Evolutionary conservation across 305 asterid genomes (phyloP).

Genomic region (Euphrasia arctica): DNA sequence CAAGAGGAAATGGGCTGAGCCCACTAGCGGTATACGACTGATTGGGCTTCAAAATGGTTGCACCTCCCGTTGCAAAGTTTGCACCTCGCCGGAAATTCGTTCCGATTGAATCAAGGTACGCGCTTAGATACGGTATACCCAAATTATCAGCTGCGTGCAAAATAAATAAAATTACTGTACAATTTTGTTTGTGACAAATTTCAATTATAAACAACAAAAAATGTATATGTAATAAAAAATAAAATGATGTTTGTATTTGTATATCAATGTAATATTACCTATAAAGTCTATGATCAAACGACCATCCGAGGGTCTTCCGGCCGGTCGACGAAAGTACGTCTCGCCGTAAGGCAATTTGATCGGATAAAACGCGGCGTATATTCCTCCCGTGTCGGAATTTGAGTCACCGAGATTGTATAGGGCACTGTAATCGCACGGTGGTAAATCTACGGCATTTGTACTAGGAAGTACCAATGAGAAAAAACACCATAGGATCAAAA

Average conservation of each 20-base stretch:
- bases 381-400: constrained; percentile 74
- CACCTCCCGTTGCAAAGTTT: constrained; percentile 62
- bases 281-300: constrained; percentile 64
- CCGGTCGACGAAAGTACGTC: constrained; percentile 51
- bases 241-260: too few relatives aligned
- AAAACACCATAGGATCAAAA: too few relatives aligned
- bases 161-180: too few relatives aligned
- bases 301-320: constrained; percentile 60
- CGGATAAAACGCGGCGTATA: constrained; percentile 53
- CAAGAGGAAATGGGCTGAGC: constrained; percentile 58
- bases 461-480: too few relatives aligned
- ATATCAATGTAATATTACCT: constrained; percentile 28
- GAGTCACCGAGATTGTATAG: constrained; percentile 69
- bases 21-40: constrained; percentile 36
- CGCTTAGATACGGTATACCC: constrained; percentile 50
- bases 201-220: too few relatives aligned
- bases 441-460: too few relatives aligned
- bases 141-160: constrained; percentile 42
- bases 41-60: constrained; percentile 41
- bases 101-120: constrained; percentile 66
- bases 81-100: constrained; percentile 34
- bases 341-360: constrained; percentile 45
- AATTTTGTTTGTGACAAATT: too few relatives aligned
- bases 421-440: constrained; percentile 25
- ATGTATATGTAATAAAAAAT: too few relatives aligned